Evolutionary conservation across 2,329 filamentous ascomycete genomes (phyloP), one percentile per base, ranked within the genome.

Genomic region (Fusarium dlaminii): DNA sequence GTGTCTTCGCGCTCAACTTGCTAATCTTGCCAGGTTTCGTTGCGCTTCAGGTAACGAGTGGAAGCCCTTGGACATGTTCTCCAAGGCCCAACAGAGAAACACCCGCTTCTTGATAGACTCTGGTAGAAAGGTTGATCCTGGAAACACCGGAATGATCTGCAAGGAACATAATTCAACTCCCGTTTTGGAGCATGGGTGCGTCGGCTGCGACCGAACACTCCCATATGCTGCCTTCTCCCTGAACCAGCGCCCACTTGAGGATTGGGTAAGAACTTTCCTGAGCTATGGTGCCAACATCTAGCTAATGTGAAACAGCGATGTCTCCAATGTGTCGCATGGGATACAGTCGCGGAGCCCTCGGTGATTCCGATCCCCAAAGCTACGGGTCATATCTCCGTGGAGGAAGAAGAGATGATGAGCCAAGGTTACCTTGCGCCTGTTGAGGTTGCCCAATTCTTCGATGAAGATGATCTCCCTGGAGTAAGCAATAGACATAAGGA

Each of bases 1-100:
- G 6, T 32, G 36, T 27, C 29, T 48, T 34, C 9, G 20, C 10
- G 15, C 34, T 17, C 15, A 43, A 32, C 29, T 32, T 49, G 15
- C 56, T 72, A 39, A 76, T 22, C 22, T 36, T 36, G 29, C 24
- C 17, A 83, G 81, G 39, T 82, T 77, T 57, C 78, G 80, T 27
- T 84, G 83, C 76, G 78, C 80, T 36, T 70, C 79, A 24, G 83
- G 83, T 8, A 76, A 78, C n/a, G 82, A 84, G 62, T 84, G 79
- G 81, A 82, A 81, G 54, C 59, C 77, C 0, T 58, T 80, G 6
- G 54, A 70, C 7, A 70, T 67, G 8, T 84, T 84, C 63, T 83
- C 82, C 10, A 75, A 75, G 11, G 79, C 66, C 8, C 81, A 84
- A 56, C 75, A 77, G 40, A 49, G 75, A 27, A 64, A 66, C 6